These are phyloP conservation scores for Beauveria medogensis DNA, from an alignment of 2,329 filamentous ascomycete genomes.

Conservation along the genomic window DNA sequence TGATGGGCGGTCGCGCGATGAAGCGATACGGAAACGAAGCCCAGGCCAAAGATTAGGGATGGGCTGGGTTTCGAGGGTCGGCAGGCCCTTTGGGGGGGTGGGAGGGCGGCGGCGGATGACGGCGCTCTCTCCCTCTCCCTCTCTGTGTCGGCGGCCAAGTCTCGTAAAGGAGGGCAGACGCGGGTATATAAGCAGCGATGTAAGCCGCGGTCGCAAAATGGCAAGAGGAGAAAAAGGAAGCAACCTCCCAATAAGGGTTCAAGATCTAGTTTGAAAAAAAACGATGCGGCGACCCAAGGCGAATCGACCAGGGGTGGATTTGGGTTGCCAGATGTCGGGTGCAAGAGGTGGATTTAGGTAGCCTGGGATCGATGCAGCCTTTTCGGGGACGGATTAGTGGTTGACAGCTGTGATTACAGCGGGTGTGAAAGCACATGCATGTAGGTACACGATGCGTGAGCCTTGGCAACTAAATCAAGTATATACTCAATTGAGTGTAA, in stretches of 20 bases:
- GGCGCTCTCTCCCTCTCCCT: background rate
- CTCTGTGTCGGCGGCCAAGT: background rate
- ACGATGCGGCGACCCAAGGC: conserved; percentile 7
- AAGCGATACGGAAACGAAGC: conserved; percentile 2
- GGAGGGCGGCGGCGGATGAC: background rate
- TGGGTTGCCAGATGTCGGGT: conserved; percentile 9
- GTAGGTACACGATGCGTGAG: background rate
- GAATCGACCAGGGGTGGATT: conserved; percentile 8
- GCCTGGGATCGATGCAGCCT: background rate
- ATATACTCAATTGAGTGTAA: too few species aligned
- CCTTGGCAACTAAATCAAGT: background rate
- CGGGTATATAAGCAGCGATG: too few species aligned
- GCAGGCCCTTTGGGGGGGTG: background rate
- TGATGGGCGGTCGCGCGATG: conserved; percentile 17
- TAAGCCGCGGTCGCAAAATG: background rate
- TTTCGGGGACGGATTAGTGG: background rate
- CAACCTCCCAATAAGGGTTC: background rate
- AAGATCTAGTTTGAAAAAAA: background rate
- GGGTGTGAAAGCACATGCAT: too few species aligned
- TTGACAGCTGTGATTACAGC: background rate
- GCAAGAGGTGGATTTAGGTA: background rate
- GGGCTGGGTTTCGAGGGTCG: conserved; percentile 8
- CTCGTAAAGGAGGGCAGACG: background rate
- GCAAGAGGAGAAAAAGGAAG: background rate
- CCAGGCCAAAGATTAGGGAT: background rate